Evolutionary conservation across 2,329 filamentous ascomycete genomes (phyloP).

Genomic region (Xylaria digitata): DNA sequence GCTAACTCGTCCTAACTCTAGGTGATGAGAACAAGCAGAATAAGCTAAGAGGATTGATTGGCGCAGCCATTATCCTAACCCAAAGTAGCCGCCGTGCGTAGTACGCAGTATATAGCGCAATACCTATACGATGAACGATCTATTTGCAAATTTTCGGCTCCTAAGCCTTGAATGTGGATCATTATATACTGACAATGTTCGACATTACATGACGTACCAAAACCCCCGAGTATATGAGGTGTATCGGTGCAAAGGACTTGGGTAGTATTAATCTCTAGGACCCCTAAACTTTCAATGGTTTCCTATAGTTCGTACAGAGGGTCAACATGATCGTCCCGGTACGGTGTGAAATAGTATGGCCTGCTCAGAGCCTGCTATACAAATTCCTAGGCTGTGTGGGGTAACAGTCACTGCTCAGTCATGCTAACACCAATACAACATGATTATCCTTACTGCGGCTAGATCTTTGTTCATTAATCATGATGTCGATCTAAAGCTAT

Average conservation of each 20-base stretch:
- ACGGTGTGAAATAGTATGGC: neutral
- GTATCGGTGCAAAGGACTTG: neutral
- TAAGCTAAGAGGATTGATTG: too few relatives aligned
- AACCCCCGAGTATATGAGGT: neutral
- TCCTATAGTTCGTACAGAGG: neutral
- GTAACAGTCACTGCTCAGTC: neutral
- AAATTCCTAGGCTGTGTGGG: neutral
- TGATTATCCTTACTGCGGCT: neutral
- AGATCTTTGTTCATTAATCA: slow-evolving; percentile 6
- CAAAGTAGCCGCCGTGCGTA: too few relatives aligned
- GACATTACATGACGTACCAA: neutral
- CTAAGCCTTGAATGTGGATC: neutral
- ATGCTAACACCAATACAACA: slow-evolving; percentile 2
- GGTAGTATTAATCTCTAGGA: neutral
- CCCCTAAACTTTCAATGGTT: neutral
- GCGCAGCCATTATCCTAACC: too few relatives aligned
- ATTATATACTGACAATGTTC: neutral
- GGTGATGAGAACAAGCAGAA: too few relatives aligned
- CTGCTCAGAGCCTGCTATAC: too few relatives aligned
- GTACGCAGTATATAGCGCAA: slow-evolving; percentile 14
- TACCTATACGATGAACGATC: slow-evolving; percentile 1
- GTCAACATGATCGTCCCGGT: neutral
- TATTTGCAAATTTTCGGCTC: neutral
- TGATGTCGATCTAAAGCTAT: slow-evolving; percentile 16
- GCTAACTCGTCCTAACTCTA: slow-evolving; percentile 16